Conservation (phyloP, 225 moss, liverwort and hornwort genomes). For the Physcomitrellopsis africana region DNA sequence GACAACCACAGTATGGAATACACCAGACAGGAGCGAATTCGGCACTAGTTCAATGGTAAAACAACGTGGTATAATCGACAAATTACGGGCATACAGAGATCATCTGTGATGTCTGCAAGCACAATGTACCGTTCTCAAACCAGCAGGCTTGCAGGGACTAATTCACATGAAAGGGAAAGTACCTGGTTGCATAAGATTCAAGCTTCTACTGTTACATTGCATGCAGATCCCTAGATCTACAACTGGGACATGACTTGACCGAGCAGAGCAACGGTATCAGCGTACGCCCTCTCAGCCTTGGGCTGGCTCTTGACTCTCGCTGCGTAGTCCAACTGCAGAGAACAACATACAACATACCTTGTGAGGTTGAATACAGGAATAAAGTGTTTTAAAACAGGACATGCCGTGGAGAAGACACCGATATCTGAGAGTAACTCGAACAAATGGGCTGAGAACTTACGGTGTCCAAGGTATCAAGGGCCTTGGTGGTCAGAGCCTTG, state of each 20-base stretch:
- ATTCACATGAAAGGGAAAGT: background rate
- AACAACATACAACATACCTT: too few species aligned
- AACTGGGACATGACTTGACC: slow-evolving; percentile 57
- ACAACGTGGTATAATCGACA: slow-evolving; percentile 34
- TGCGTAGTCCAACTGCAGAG: slow-evolving; percentile 77
- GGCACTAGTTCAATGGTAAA: too few species aligned
- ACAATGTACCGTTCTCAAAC: slow-evolving; percentile 19
- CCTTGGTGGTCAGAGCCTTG: slow-evolving; percentile 48
- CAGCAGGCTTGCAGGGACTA: slow-evolving; percentile 5
- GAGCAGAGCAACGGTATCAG: slow-evolving; percentile 50
- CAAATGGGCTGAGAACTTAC: slow-evolving; percentile 33
- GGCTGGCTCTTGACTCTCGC: slow-evolving; percentile 64
- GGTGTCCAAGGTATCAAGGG: slow-evolving; percentile 51
- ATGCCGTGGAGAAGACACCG: too few species aligned
- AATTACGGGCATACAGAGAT: slow-evolving; percentile 32
- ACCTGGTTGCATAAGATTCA: slow-evolving; percentile 11
- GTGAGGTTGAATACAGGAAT: too few species aligned
- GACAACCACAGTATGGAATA: too few species aligned
- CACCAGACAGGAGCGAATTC: too few species aligned
- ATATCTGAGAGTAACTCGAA: too few species aligned
- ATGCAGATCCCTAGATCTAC: slow-evolving; percentile 27
- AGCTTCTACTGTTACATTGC: slow-evolving; percentile 17
- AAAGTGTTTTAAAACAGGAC: background rate
- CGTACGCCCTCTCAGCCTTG: slow-evolving; percentile 64
- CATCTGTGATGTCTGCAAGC: slow-evolving; percentile 27